Evolutionary conservation across 1,284 basidiomycete genomes (phyloP), one percentile per base, ranked within the genome.

Genomic region (Moesziomyces sp.): DNA sequence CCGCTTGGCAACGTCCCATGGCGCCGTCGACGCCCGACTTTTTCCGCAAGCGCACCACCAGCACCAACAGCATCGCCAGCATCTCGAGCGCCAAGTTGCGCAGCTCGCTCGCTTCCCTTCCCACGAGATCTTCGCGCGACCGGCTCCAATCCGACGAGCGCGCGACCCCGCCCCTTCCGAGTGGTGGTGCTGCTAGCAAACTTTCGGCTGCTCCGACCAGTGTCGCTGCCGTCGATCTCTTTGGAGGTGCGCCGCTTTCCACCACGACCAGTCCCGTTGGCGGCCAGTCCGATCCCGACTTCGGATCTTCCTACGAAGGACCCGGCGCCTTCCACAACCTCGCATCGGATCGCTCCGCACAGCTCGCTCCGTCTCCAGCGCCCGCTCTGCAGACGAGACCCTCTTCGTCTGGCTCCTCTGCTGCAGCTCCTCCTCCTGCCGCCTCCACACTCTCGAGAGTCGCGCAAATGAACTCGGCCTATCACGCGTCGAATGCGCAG

Each of bases 271-370:
- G 67, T 52, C 54, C 54, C 19, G 42, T 59, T 51, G 59, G 56
- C 23, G 53, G n/a, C 50, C 58, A 71, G 5, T 14, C 46, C 5
- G 58, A 65, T 33, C 62, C 55, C 19, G 62, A 71, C 42, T 65
- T 65, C 18, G 68, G 68, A 23, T 58, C 61, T 6, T 71, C 68
- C 23, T 71, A 65, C 68, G 47, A 71, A 49, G 68, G 68, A 24
- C 61, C 68, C 3, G 49, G 48, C 21, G 61, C 50, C 9, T 18
- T 53, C 5, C 48, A 51, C 5, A 45, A 51, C n/a, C 46, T 55
- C 3, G n/a, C 49, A 21, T 56, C 44, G 35, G 43, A 44, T 2
- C 42, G 38, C 16, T 7, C 49, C 49, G 24, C 30, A 21, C 23
- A 21, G 30, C 14, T 46, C 5, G 14, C 33, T 26, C 30, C 11